These are phyloP conservation scores for Rhododendron vialii DNA, from an alignment of 148 eudicot species.

Conservation along the genomic window DNA sequence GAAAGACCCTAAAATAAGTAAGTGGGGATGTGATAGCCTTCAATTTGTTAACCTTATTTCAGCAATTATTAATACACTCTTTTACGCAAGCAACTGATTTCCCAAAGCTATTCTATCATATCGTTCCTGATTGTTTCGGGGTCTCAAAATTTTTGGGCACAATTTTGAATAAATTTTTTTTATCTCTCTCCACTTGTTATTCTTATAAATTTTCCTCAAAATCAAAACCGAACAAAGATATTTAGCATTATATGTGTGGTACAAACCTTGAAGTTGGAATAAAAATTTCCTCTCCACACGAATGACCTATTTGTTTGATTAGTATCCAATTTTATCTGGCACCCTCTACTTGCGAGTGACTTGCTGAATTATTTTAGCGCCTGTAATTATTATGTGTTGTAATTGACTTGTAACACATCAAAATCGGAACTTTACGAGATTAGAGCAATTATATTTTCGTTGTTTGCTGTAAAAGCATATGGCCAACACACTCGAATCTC, in stretches of 20 bases:
- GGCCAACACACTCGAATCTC: neutral
- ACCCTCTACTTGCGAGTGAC: neutral
- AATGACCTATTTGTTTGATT: neutral
- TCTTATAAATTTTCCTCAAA: fast-evolving
- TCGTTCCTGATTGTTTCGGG: too few species aligned
- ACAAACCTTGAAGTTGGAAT: neutral
- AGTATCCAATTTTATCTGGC: too few species aligned
- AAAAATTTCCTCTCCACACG: neutral
- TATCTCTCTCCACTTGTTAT: fast-evolving
- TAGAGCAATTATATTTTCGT: too few species aligned
- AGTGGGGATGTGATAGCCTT: neutral
- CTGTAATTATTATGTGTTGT: too few species aligned
- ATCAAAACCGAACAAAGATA: too few species aligned
- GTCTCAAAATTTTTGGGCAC: too few species aligned
- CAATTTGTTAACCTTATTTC: neutral
- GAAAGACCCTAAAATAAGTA: neutral
- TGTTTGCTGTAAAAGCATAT: too few species aligned
- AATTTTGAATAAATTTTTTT: too few species aligned
- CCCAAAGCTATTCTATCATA: neutral
- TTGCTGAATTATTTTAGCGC: too few species aligned
- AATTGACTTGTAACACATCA: too few species aligned
- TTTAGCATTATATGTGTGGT: neutral
- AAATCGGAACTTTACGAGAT: too few species aligned
- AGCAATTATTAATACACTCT: neutral
- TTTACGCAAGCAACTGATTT: neutral